phyloP scores from a whole-genome alignment of 208 protist species.

The Vickermania ingenoplastis region DNA sequence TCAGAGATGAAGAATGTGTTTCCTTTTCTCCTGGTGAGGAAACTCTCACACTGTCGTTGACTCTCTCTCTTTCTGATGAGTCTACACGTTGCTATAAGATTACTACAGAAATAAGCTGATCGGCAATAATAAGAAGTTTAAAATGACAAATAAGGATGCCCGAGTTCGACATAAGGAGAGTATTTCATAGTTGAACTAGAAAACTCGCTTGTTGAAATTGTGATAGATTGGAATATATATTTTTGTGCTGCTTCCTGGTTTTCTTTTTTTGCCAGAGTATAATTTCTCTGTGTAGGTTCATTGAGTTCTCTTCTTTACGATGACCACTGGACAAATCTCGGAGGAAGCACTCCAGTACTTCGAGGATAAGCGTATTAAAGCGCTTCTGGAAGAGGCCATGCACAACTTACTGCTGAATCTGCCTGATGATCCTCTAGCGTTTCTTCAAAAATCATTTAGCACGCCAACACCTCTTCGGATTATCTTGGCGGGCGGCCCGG shows the following conservation, averaged over 20 bases:
- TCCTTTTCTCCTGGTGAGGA: conserved; percentile 13
- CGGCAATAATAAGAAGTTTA: conserved; percentile 2
- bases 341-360: conserved; percentile 54
- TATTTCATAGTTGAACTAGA: too few species aligned
- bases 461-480: conserved; percentile 43
- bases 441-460: conserved; percentile 41
- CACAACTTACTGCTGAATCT: conserved; percentile 58
- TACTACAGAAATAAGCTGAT: neutral
- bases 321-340: conserved; percentile 64
- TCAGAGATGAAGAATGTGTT: conserved; percentile 27
- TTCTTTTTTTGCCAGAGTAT: neutral
- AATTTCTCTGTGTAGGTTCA: neutral
- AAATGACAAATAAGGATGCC: neutral
- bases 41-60: conserved; percentile 20
- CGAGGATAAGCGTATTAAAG: conserved; percentile 51
- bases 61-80: conserved; percentile 15
- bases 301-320: conserved; percentile 7
- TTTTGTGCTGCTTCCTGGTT: too few species aligned
- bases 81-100: conserved; percentile 30
- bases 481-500: conserved; percentile 69
- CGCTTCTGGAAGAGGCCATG: conserved; percentile 66
- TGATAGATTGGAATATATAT: too few species aligned
- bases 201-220: too few species aligned
- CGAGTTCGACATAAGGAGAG: too few species aligned
- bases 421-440: conserved; percentile 58